phyloP scores from a whole-genome alignment of 306 rosid species.

The Gastrolobium villosum region DNA sequence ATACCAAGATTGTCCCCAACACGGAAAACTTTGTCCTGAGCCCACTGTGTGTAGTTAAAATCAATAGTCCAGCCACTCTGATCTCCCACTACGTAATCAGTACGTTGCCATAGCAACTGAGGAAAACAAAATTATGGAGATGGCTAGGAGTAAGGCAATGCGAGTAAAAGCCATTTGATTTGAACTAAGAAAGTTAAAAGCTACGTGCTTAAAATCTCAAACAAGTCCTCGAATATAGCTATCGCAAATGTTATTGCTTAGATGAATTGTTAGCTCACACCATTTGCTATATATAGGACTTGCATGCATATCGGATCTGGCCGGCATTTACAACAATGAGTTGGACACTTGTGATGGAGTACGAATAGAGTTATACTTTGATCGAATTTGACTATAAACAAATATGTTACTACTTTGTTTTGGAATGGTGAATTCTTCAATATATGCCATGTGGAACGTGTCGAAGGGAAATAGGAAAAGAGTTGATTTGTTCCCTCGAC shows the following conservation, averaged over 20 bases:
- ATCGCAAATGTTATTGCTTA: slow-evolving; percentile 31
- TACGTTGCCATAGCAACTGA: slow-evolving; percentile 55
- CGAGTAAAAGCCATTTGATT: slow-evolving; percentile 55
- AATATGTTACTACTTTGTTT: slow-evolving; percentile 13
- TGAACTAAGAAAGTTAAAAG: background rate
- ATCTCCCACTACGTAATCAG: slow-evolving; percentile 58
- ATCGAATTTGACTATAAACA: background rate
- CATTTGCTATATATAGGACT: slow-evolving; percentile 33
- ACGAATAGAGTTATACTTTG: slow-evolving; percentile 9
- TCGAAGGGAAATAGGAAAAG: slow-evolving; percentile 27
- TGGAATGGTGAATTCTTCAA: slow-evolving; percentile 20
- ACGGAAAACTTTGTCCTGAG: slow-evolving; percentile 51
- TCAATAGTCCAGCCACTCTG: slow-evolving; percentile 52
- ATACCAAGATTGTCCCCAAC: slow-evolving; percentile 64
- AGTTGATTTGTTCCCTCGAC: too few species aligned
- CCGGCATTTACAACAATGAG: slow-evolving; percentile 43
- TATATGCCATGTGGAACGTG: slow-evolving; percentile 30
- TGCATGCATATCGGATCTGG: slow-evolving; percentile 27
- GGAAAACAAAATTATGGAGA: slow-evolving; percentile 52
- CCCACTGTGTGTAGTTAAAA: slow-evolving; percentile 52
- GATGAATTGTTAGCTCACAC: slow-evolving; percentile 35
- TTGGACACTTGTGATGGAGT: background rate
- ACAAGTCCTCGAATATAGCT: background rate
- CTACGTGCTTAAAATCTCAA: background rate
- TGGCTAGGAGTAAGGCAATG: slow-evolving; percentile 37